These are phyloP conservation scores for Spatholobus suberectus DNA, from an alignment of 306 rosid genomes.

Conservation along the genomic window DNA sequence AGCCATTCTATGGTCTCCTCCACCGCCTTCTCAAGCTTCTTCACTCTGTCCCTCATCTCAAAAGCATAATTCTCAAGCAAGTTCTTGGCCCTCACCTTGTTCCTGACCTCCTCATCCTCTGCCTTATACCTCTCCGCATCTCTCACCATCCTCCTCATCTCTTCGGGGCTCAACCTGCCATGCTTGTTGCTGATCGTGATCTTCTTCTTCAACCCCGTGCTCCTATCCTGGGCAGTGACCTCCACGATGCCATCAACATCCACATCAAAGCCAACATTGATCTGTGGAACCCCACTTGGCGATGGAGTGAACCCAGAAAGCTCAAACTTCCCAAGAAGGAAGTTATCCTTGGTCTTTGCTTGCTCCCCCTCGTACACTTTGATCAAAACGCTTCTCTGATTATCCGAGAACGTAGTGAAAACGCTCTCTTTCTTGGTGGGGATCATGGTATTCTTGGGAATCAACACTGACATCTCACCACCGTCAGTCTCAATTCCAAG, in stretches of 20 bases:
- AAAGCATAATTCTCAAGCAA: constrained; percentile 47
- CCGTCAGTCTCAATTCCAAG: constrained; percentile 42
- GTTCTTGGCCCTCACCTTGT: constrained; percentile 47
- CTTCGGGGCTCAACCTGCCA: constrained; percentile 48
- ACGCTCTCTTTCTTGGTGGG: constrained; percentile 45
- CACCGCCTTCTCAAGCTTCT: constrained; percentile 38
- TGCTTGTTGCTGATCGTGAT: constrained; percentile 46
- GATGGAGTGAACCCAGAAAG: constrained; percentile 22
- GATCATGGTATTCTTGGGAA: constrained; percentile 47
- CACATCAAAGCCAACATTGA: constrained; percentile 46
- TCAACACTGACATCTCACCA: constrained; percentile 50
- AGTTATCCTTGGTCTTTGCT: constrained; percentile 37
- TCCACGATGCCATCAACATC: constrained; percentile 49
- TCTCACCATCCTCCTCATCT: constrained; percentile 49
- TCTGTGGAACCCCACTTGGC: constrained; percentile 26
- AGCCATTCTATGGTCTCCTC: constrained; percentile 51
- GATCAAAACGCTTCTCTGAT: constrained; percentile 23
- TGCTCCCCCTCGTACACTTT: constrained; percentile 52
- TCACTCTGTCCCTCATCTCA: constrained; percentile 39
- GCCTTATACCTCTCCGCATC: constrained; percentile 42
- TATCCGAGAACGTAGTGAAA: constrained; percentile 33
- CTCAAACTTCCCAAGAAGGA: constrained; percentile 44
- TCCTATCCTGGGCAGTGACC: constrained; percentile 39
- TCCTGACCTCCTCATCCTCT: constrained; percentile 47
- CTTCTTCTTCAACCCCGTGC: constrained; percentile 31